These are phyloP conservation scores for Plectosphaerella plurivora DNA, from an alignment of 2,329 filamentous ascomycete species.

Conservation along the genomic window DNA sequence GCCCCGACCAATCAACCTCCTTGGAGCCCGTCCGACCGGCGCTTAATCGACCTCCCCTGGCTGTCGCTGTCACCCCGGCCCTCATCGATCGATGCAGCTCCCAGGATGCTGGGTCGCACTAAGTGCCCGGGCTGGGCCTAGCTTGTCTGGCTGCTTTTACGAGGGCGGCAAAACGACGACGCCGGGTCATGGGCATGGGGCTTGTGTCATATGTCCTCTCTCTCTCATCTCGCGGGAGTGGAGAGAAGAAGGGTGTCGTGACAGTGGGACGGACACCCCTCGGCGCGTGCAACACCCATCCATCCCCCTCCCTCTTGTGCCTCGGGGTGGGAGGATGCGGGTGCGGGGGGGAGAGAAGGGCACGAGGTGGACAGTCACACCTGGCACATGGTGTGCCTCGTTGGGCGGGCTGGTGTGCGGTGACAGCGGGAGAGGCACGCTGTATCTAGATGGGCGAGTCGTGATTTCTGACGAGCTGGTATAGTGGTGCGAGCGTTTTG, in stretches of 20 bases:
- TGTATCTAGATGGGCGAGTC: not conserved
- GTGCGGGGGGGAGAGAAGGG: not conserved
- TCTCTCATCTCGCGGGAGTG: not conserved
- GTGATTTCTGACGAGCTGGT: not conserved
- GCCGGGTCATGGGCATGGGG: not conserved
- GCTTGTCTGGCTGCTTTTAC: slow-evolving; percentile 7
- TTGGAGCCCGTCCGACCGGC: slow-evolving; percentile 5
- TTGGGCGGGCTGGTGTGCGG: not conserved
- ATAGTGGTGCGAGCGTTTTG: too few relatives aligned
- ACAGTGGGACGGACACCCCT: too few relatives aligned
- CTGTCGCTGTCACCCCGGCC: not conserved
- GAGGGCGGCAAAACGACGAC: not conserved
- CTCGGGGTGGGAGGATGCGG: not conserved
- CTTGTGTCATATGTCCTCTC: not conserved
- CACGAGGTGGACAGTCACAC: not conserved
- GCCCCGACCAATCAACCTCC: slow-evolving; percentile 6
- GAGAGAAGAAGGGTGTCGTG: not conserved
- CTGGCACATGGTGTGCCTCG: not conserved
- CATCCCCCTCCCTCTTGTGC: not conserved
- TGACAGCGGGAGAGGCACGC: not conserved
- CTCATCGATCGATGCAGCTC: slow-evolving; percentile 10
- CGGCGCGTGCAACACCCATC: not conserved
- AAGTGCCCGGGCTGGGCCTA: slow-evolving; percentile 5
- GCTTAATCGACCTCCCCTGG: slow-evolving; percentile 3
- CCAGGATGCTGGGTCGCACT: slow-evolving; percentile 14